Percentiles rank a stretch among this genome's conserved stretches.
Conservation (phyloP, 2,329 filamentous ascomycete species). For the Neonectria ditissima region DNA sequence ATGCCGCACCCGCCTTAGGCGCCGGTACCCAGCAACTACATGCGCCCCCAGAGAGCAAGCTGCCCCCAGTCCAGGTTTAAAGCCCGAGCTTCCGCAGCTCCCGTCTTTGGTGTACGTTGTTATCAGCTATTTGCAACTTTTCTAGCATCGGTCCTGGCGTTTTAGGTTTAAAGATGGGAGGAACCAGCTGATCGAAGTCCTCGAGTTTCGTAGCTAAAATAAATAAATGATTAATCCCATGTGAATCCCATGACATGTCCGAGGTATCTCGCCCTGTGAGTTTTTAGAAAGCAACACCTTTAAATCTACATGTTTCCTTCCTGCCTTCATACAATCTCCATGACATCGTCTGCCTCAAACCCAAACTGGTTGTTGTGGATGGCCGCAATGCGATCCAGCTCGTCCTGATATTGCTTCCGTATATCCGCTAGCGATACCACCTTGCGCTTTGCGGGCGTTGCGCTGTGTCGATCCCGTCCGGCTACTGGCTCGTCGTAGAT, state of each 20-base stretch:
- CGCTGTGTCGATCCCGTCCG: constrained; percentile 39
- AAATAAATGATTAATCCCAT: constrained; percentile 43
- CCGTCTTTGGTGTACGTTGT: constrained; percentile 37
- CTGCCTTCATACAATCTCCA: constrained; percentile 61
- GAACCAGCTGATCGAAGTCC: constrained; percentile 41
- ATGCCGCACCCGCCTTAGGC: constrained; percentile 54
- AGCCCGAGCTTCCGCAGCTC: constrained; percentile 27
- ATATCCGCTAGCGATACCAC: constrained; percentile 89
- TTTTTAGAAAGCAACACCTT: constrained; percentile 38
- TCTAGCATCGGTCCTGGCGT: constrained; percentile 58
- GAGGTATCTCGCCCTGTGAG: constrained; percentile 48
- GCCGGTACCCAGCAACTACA: constrained; percentile 57
- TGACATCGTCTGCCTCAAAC: constrained; percentile 69
- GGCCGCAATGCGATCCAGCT: constrained; percentile 87
- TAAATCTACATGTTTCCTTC: constrained; percentile 42
- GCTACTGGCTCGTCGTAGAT: constrained; percentile 63
- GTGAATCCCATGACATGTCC: constrained; percentile 44
- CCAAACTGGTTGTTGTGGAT: constrained; percentile 93
- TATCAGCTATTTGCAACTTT: constrained; percentile 44
- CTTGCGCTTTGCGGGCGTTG: constrained; percentile 67
- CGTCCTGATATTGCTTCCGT: constrained; percentile 87
- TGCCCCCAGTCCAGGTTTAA: constrained; percentile 51
- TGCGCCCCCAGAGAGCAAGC: constrained; percentile 59
- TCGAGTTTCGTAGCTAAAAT: constrained; percentile 39
- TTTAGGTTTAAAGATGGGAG: constrained; percentile 47